Evolutionary conservation across 345 rosid genomes (phyloP), one percentile per base, ranked within the genome.

Genomic region (Luvunga scandens): DNA sequence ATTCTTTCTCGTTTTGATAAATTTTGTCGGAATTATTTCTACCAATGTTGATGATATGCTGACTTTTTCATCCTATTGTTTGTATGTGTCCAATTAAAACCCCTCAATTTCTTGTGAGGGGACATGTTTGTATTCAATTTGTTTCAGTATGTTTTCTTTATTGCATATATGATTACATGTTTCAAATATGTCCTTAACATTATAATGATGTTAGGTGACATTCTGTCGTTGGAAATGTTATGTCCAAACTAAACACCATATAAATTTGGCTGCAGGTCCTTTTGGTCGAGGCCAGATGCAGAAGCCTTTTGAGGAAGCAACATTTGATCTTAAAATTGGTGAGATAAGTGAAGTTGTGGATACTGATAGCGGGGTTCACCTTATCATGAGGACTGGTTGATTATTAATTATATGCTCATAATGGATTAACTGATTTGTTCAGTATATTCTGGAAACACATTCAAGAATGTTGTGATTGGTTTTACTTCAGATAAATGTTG

Each of bases 251-350:
- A 34, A 48, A 55, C 67, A 77, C 21, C 25, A 28, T 59, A 24
- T 12, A 68, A 80, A 64, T 28, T 64, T 63, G 39, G 69, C 22
- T 78, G 75, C 88, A 93, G 98, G 99, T 77, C 85, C 92, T 25
- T 96, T 96, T 77, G 95, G 98, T 24, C 77, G 86, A 62, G 99
- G 99, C 30, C 97, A 92, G 89, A 96, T 96, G 99, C 98, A 96
- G 83, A 96, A 90, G 88, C 95, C 99, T 63, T 96, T 96, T 56
- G 99, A 96, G 85, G 97, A 94, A 57, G 91, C 97, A 21, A 87
- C 99, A 4, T 92, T 70, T 53, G 88, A 85, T 14, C 97, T 94
- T 33, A 86, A 88, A 86, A 87, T 91, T 5, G 99, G 99, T 33
- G 98, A 94, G 87, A 89, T 94, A 72, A 96, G 99, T 64, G 97